Percentiles rank a stretch among this genome's conserved stretches.
Conservation (phyloP, 495 filamentous ascomycete species). For the Penicillium dipodomyicola region DNA sequence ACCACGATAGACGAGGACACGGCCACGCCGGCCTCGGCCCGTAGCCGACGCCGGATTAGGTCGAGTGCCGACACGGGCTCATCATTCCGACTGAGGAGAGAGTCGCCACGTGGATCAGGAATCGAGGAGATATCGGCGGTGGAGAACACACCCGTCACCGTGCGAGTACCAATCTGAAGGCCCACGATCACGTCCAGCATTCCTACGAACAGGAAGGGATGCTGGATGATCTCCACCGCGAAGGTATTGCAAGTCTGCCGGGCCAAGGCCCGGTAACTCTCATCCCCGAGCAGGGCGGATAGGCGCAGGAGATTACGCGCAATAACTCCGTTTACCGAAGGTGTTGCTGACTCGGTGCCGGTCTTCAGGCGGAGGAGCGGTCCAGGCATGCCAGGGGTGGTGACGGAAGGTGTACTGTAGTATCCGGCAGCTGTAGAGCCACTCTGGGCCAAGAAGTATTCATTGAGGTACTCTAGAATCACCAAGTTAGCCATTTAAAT, state of each 20-base stretch:
- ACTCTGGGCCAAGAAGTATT: slow-evolving; percentile 62
- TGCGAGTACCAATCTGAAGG: slow-evolving; percentile 56
- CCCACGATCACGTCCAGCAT: slow-evolving; percentile 74
- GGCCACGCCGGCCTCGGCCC: slow-evolving; percentile 40
- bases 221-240: slow-evolving; percentile 84
- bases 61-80: slow-evolving; percentile 38
- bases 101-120: slow-evolving; percentile 18
- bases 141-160: slow-evolving; percentile 41
- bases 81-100: slow-evolving; percentile 25
- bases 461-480: slow-evolving; percentile 59
- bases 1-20: slow-evolving; percentile 36
- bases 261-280: slow-evolving; percentile 61
- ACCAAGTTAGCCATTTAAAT: slow-evolving; percentile 16
- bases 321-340: slow-evolving; percentile 81
- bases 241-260: slow-evolving; percentile 78
- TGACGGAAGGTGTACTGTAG: slow-evolving; percentile 71
- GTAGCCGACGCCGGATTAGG: slow-evolving; percentile 37
- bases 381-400: slow-evolving; percentile 66
- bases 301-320: slow-evolving; percentile 83
- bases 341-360: slow-evolving; percentile 87
- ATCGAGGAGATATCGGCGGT: slow-evolving; percentile 26
- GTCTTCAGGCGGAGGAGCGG: slow-evolving; percentile 87
- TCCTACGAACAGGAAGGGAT: slow-evolving; percentile 83
- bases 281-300: slow-evolving; percentile 64
- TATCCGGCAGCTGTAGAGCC: slow-evolving; percentile 61